Base-by-base conservation (phyloP, 148 eudicot genomes). In the Rhododendron ferrugineum region DNA sequence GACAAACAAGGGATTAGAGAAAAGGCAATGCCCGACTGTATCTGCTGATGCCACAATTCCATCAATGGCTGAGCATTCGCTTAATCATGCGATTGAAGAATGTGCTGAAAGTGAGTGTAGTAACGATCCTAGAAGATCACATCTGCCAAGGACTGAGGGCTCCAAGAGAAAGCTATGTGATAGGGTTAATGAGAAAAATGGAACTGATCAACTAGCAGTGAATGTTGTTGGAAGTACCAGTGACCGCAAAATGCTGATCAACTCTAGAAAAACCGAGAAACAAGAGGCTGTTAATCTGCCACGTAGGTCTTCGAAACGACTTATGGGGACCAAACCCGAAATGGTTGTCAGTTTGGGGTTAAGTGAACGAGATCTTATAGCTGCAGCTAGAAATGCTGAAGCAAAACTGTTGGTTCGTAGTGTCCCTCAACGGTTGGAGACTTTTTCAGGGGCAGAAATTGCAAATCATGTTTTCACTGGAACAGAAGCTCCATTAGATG, bases 301-400 rank as follows among this genome's bases (percentile, higher is more conserved):
- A 79, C 44, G 82, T 82, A 91, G 94, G 72, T 87, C 92, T 86
- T 93, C 96, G 40, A 92, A 92, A 77, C 90, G 94, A 84, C 90
- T 92, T 84, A 89, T 92, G 36, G 92, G 92, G 36, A 40, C 83
- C 77, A 85, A 85, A 52, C 92, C 86, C 46, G 88, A 91, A 62
- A 70, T 85, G 30, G 83, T 44, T 36, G 32, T 44, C 89, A 86
- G 85, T 76, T 83, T 66, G 90, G 56, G 32, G 10, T 80, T 75
- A 58, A 87, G 87, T 11, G 88, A 89, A 42, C 85, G 82, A 66
- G 86, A 86, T 86, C 89, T 70, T 50, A 91, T 76, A 54, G 89
- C 91, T 88, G 77, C 87, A 32, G 86, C 32, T 40, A 88, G 86
- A 32, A 88, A 70, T 15, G 78, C 89, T 56, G 78, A 84, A 87